Evolutionary conservation across 805 yeast species (phyloP).

Genomic region (Candida pini): DNA sequence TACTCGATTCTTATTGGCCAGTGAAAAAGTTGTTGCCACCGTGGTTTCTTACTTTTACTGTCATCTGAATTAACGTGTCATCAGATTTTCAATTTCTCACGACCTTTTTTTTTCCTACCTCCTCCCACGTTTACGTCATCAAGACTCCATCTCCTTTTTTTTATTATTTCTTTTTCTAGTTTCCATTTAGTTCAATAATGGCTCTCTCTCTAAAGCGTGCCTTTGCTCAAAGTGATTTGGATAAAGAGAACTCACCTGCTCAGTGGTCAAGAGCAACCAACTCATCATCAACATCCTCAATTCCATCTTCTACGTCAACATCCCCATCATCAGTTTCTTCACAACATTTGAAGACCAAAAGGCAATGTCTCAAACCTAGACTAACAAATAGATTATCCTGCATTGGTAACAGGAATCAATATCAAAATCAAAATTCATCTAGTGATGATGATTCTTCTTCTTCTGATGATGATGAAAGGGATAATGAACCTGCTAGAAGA

Average conservation of each 20-base stretch:
- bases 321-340: slow-evolving; percentile 2
- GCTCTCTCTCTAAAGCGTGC: slow-evolving; percentile 25
- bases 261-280: too few relatives aligned
- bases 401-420: slow-evolving; percentile 11
- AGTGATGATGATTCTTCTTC: slow-evolving; percentile 24
- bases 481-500: slow-evolving; percentile 7
- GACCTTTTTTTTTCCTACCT: slow-evolving; percentile 1
- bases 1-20: slow-evolving; percentile 21
- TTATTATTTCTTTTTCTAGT: neutral
- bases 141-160: neutral
- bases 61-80: neutral
- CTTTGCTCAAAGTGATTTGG: slow-evolving; percentile 13
- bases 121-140: slow-evolving; percentile 2
- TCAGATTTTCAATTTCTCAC: neutral
- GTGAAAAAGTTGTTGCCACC: neutral
- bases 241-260: slow-evolving; percentile 12
- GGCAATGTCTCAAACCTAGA: slow-evolving; percentile 11
- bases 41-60: neutral
- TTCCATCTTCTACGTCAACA: slow-evolving; percentile 7
- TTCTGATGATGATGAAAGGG: slow-evolving; percentile 12
- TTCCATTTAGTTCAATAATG: slow-evolving; percentile 17
- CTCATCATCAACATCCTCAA: too few relatives aligned
- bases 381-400: slow-evolving; percentile 9
- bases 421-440: slow-evolving; percentile 10
- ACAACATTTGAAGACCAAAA: slow-evolving; percentile 6